A percentile compares a stretch with the other conserved stretches of the same genome.
Evolutionary conservation across 176 grass and related monocot species (phyloP).

Genomic region (Triticum timopheevii): DNA sequence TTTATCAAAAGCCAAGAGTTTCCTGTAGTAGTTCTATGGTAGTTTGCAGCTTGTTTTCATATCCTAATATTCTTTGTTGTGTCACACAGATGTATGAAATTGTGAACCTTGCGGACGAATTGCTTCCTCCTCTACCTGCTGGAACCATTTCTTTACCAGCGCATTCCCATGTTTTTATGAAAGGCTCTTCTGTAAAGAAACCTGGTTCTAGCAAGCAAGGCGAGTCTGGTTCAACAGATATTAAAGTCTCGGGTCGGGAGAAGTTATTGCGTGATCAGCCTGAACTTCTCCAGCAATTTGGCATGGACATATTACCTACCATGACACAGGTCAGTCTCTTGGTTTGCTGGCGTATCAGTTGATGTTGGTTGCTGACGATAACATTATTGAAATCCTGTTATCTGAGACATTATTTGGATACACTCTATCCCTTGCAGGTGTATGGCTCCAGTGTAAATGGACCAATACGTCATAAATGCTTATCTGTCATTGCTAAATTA

Average conservation of each 20-base stretch:
- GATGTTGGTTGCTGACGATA: not conserved
- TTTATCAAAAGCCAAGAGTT: not conserved
- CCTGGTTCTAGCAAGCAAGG: slow-evolving; percentile 47
- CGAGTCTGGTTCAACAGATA: slow-evolving; percentile 36
- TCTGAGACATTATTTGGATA: not conserved
- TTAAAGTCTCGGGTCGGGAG: slow-evolving; percentile 58
- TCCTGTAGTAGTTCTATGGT: slow-evolving; percentile 18
- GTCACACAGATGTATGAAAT: slow-evolving; percentile 76
- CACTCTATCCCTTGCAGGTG: slow-evolving; percentile 45
- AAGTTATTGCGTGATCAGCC: slow-evolving; percentile 83
- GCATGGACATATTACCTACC: slow-evolving; percentile 76
- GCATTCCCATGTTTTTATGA: slow-evolving; percentile 46
- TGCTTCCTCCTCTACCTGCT: slow-evolving; percentile 74
- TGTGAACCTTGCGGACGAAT: slow-evolving; percentile 79
- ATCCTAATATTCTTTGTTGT: slow-evolving; percentile 20
- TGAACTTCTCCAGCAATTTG: slow-evolving; percentile 90
- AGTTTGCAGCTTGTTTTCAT: not conserved
- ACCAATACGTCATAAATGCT: slow-evolving; percentile 74
- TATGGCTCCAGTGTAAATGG: slow-evolving; percentile 81
- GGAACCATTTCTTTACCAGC: slow-evolving; percentile 71
- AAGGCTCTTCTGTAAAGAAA: slow-evolving; percentile 60
- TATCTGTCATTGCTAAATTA: slow-evolving; percentile 78
- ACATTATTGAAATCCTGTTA: slow-evolving; percentile 6
- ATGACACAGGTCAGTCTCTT: slow-evolving; percentile 61
- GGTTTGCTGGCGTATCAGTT: not conserved